Base-by-base conservation (phyloP, 768 basidiomycete genomes). In the Leccinellum albellum region DNA sequence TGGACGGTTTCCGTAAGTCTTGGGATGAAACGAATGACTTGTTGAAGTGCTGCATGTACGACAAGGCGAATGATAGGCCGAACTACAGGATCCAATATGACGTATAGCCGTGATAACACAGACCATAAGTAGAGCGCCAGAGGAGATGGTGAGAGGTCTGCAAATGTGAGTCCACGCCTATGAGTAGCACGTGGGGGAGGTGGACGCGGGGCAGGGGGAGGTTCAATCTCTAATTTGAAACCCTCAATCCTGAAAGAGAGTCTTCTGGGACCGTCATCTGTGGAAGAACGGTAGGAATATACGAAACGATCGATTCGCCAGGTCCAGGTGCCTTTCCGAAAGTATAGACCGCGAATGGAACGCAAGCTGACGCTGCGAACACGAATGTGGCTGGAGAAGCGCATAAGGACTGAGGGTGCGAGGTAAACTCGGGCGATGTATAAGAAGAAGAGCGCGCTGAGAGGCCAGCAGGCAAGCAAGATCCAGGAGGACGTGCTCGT, bases 321-420 rank as follows among this genome's bases (percentile, higher is more conserved):
- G 26, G 78, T 81, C 53, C 78, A 74, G 50, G 68, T 71, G 28
- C 85, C 84, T 29, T 75, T 76, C 47, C 82, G 79, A 58, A 89
- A 79, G 70, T 86, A 89, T 21, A 91, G 74, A 32, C 89, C 89
- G 53, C 88, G 85, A 57, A 92, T 83, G 20, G 89, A 92, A 53
- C 87, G 82, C 37, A 88, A 74, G 66, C 89, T 91, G 55, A 91
- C 79, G 67, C 86, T 89, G 40, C 84, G 82, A 32, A 90, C 78
- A 29, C 85, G 84, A 58, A 91, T 74, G 62, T 79, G 84, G 33
- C 65, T 70, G n/a, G 86, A 86, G 54, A 84, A 72, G 44, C 79
- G 77, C 51, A 79, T 75, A 31, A 91, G 76, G 46, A 86, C 67
- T 73, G 81, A 85, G 51, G 89, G 89, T 3, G 81, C 78, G 57